Evolutionary conservation across 441 rosid genomes (phyloP), one percentile per base, ranked within the genome.

Genomic region (Gossypium aridum): DNA sequence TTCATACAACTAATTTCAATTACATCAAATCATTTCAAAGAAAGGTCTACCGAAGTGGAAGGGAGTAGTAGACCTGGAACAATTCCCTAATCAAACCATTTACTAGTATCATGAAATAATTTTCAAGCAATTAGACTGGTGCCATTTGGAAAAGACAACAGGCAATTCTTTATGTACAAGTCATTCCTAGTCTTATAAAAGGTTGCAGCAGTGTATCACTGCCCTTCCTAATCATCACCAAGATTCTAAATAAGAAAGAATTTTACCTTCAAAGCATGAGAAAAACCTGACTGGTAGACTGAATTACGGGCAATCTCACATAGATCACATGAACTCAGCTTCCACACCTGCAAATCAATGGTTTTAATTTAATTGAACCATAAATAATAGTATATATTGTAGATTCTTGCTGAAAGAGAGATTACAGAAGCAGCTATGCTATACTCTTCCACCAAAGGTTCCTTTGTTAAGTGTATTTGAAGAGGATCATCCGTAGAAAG

Each of bases 381-480:
- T 37, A 20, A 8, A 51, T 19, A 69, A 51, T 20, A 16, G 37
- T 20, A 39, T 0, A 53, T n/a, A 7, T 31, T 34, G 7, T 57
- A 61, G 10, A 61, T 26, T 26, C 2, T 61, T 5, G 62, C 73
- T 2, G 47, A 79, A 78, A 75, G 76, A 73, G 74, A 65, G 49
- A 92, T 86, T 75, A 96, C 99, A 20, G 99, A 96, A 77, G 99
- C 99, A 83, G 99, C 98, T 75, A 96, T 94, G 87, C 98, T 96
- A 78, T 94, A 96, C 83, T 96, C 99, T 83, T 96, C 99, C 73
- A 96, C 99, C 70, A 96, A 81, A 51, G 98, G 98, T 75, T 96
- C 99, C 87, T 96, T 96, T 19, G 99, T 96, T 37, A 96, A 82
- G 82, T 96, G 99, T 83, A 96, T 96, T 79, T 96, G 98, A 71